Evolutionary conservation across 2,329 filamentous ascomycete genomes (phyloP).

Genomic region (Trichoderma atroviride): DNA sequence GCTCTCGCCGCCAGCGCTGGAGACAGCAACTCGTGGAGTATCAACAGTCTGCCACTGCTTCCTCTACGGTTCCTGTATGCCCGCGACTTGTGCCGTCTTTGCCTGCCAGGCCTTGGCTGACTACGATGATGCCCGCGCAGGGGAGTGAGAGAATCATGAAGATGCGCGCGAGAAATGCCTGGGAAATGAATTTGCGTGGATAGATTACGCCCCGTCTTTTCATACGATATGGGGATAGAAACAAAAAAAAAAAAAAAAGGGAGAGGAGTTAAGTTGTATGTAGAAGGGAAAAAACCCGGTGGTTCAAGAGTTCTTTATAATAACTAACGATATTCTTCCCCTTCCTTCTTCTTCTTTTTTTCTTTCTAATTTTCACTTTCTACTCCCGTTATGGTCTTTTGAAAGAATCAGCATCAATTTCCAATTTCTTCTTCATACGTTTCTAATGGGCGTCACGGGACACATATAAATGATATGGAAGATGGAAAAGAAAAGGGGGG

Average conservation of each 20-base stretch:
- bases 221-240: background rate
- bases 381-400: background rate
- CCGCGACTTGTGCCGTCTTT: background rate
- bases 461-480: background rate
- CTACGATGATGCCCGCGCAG: conserved; percentile 14
- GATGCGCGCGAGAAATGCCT: conserved; percentile 20
- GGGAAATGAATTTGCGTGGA: background rate
- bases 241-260: background rate
- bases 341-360: too few relatives aligned
- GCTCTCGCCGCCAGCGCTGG: conserved; percentile 17
- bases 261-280: background rate
- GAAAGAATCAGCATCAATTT: background rate
- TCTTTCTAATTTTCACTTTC: background rate
- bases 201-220: background rate
- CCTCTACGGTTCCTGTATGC: background rate
- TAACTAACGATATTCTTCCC: too few relatives aligned
- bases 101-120: conserved; percentile 4
- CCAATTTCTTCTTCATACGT: background rate
- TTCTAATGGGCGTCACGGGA: conserved; percentile 11
- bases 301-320: background rate
- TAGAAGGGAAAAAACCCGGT: background rate
- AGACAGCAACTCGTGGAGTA: background rate
- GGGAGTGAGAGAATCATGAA: conserved; percentile 24
- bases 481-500: background rate
- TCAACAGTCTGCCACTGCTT: background rate